phyloP scores from a whole-genome alignment of 495 filamentous ascomycete species.

The Penicillium turbatum region DNA sequence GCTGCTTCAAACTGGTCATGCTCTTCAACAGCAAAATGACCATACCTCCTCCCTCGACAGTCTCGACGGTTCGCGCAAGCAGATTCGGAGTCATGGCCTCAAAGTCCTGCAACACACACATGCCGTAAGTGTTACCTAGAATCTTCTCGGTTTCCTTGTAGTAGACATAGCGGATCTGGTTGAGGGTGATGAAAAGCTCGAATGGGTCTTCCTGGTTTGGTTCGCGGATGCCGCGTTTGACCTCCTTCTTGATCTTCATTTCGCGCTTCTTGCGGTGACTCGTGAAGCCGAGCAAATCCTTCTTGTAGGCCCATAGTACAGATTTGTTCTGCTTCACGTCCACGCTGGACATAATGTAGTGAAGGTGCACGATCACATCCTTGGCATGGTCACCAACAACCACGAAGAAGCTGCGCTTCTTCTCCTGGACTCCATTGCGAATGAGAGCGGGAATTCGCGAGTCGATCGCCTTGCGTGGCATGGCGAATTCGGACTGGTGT shows the following conservation, averaged over 20 bases:
- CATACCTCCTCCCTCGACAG: conserved; percentile 92
- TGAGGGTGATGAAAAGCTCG: conserved; percentile 93
- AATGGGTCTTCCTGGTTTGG: conserved; percentile 96
- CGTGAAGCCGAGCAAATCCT: conserved; percentile 91
- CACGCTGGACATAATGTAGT: conserved; percentile 85
- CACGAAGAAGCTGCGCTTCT: conserved; percentile 96
- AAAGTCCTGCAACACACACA: conserved; percentile 98
- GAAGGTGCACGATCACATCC: conserved; percentile 93
- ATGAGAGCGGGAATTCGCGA: conserved; percentile 95
- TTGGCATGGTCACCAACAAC: conserved; percentile 94
- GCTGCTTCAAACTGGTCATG: conserved; percentile 95
- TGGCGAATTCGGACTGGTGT: conserved; percentile 17
- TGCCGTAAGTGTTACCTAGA: conserved; percentile 95
- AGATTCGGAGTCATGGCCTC: conserved; percentile 97
- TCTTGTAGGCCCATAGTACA: conserved; percentile 99
- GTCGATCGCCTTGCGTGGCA: conserved; percentile 64
- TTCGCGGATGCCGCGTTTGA: conserved; percentile 92
- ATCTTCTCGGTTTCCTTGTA: conserved; percentile 99
- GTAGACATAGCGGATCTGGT: conserved; percentile 98
- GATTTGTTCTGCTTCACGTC: conserved; percentile 96
- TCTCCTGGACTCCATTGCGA: conserved; percentile 91
- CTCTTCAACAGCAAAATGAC: conserved; percentile 89
- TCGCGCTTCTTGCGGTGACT: conserved; percentile 97
- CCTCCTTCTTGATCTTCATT: conserved; percentile 94
- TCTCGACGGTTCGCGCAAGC: conserved; percentile 91